Percentiles rank a stretch among this genome's conserved stretches.
Conservation (phyloP, 768 basidiomycete species). For the Terana coerulea region DNA sequence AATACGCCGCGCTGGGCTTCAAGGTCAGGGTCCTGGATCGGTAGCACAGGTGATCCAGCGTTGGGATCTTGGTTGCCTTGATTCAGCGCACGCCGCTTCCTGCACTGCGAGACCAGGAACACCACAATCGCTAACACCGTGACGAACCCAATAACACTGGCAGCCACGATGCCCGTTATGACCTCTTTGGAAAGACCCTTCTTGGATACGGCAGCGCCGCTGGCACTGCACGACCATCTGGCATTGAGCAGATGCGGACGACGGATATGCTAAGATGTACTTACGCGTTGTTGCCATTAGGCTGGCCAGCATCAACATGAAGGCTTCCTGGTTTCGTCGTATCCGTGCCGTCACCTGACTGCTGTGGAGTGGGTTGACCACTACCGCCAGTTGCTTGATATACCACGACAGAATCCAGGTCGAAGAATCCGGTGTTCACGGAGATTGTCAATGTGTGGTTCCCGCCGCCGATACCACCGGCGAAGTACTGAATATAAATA, state of each 20-base stretch:
- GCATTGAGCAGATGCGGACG: background rate
- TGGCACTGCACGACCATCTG: background rate
- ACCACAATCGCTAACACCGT: background rate
- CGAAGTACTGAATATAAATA: conserved; percentile 34
- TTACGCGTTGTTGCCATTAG: conserved; percentile 3
- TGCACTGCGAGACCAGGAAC: conserved; percentile 8
- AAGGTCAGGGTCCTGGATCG: conserved; percentile 13
- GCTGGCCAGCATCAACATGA: background rate
- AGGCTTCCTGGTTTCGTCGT: background rate
- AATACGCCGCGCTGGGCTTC: conserved; percentile 1
- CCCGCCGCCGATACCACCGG: conserved; percentile 33
- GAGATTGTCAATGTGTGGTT: conserved; percentile 38
- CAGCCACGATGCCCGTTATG: conserved; percentile 10
- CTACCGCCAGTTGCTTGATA: conserved; percentile 18
- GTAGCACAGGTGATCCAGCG: conserved; percentile 6
- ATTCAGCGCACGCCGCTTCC: background rate
- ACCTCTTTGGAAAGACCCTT: background rate
- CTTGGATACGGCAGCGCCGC: background rate
- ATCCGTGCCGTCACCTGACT: background rate
- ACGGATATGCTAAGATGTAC: background rate
- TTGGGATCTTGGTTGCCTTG: background rate
- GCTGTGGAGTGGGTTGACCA: background rate
- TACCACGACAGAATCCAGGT: conserved; percentile 40
- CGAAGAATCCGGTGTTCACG: conserved; percentile 35
- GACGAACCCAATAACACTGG: conserved; percentile 1